These are phyloP conservation scores for Tremellales sp. DNA, from an alignment of 1,284 basidiomycete species.

Conservation along the genomic window DNA sequence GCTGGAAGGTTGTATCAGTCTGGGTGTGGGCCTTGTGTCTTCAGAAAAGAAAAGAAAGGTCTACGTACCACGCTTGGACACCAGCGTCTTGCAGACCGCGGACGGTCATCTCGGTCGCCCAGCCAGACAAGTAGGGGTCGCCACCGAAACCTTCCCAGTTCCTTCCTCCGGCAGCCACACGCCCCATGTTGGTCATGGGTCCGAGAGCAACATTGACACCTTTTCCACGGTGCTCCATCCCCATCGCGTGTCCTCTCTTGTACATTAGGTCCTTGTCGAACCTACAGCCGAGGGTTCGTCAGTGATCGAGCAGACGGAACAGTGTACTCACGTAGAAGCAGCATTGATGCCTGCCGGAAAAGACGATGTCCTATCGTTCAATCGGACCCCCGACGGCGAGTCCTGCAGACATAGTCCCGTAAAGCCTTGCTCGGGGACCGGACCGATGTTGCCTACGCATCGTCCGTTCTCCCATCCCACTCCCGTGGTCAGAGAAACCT, in stretches of 20 bases:
- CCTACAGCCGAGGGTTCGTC: constrained; percentile 28
- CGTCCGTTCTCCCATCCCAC: constrained; percentile 47
- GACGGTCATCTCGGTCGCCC: constrained; percentile 68
- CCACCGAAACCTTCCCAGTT: constrained; percentile 81
- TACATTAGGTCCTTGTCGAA: constrained; percentile 71
- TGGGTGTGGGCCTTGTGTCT: neutral
- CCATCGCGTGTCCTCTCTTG: constrained; percentile 68
- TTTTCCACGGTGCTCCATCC: constrained; percentile 70
- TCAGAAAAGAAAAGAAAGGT: neutral
- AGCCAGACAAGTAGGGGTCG: constrained; percentile 62
- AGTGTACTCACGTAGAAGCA: constrained; percentile 56
- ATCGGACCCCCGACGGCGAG: constrained; percentile 57
- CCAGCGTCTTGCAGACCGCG: constrained; percentile 68
- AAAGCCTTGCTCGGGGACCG: constrained; percentile 61
- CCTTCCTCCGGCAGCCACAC: constrained; percentile 63
- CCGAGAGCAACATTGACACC: constrained; percentile 70
- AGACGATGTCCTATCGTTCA: constrained; percentile 59
- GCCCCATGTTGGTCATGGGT: constrained; percentile 52
- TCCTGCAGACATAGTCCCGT: constrained; percentile 64
- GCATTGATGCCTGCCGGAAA: constrained; percentile 72
- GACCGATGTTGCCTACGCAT: constrained; percentile 65
- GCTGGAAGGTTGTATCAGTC: constrained; percentile 15
- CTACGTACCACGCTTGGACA: constrained; percentile 54
- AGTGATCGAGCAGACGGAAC: neutral
- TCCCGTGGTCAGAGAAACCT: constrained; percentile 51